phyloP scores from a whole-genome alignment of 192 early-diverging fungal species.

The Coemansia sp. region DNA sequence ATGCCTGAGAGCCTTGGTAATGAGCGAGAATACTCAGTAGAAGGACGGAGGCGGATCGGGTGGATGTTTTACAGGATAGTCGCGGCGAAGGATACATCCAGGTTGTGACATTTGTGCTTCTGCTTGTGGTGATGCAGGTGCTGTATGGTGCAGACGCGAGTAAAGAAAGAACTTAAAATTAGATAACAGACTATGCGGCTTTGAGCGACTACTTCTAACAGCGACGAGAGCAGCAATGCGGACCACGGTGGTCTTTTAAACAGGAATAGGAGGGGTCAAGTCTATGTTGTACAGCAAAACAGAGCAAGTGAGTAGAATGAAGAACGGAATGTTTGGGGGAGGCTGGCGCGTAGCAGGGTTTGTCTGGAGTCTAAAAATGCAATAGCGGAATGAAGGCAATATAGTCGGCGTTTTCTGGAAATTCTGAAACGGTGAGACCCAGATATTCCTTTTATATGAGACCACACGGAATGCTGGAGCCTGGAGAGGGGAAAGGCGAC shows the following conservation, averaged over 20 bases:
- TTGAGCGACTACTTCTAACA: neutral
- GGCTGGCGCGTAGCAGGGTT: neutral
- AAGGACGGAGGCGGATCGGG: constrained; percentile 43
- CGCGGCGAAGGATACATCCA: constrained; percentile 33
- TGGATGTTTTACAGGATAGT: constrained; percentile 55
- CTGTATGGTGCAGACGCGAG: neutral
- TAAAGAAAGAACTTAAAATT: neutral
- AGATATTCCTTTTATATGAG: constrained; percentile 14
- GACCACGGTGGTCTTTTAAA: neutral
- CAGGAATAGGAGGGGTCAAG: neutral
- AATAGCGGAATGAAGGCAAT: constrained; percentile 1
- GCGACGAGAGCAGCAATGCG: neutral
- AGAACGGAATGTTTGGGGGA: neutral
- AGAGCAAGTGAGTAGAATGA: neutral
- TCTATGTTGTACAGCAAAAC: neutral
- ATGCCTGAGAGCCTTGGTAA: neutral
- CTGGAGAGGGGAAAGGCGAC: neutral
- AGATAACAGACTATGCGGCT: neutral
- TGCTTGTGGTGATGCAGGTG: neutral
- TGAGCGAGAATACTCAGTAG: constrained; percentile 12
- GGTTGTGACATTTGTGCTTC: neutral
- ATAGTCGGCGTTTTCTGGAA: constrained; percentile 13
- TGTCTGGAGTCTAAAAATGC: constrained; percentile 6
- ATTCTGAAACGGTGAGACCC: constrained; percentile 36
- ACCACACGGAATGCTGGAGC: neutral